Evolutionary conservation across 371 early-diverging fungal genomes (phyloP), one percentile per base, ranked within the genome.

Genomic region (Amoeboaphelidium protococcarum): DNA sequence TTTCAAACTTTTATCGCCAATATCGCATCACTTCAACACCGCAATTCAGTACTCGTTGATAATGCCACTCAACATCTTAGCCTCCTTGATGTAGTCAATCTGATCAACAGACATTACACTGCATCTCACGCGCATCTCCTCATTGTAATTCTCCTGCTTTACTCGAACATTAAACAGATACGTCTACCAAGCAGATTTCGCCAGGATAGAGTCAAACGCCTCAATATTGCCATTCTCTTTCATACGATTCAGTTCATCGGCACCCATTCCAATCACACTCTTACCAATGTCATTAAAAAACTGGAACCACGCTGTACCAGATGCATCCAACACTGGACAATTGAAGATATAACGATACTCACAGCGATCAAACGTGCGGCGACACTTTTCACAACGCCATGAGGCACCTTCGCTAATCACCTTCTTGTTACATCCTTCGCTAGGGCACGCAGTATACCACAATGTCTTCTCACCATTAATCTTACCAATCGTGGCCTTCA

Each of bases 331-430:
- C 42, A 26, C 21, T 45, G 16, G 41, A 1, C 1, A n/a, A 41
- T 13, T 25, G 12, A 42, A 21, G 40, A 37, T 48, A 49, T 54
- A 72, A 67, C 82, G 61, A 64, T 82, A 80, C 0, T 69, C 60
- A 3, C 88, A 88, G 0, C 56, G 57, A 1, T 68, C 68, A 52
- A 57, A 75, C 1, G 59, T 51, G 47, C 65, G 65, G 52, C 74
- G 64, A 59, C 95, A 94, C 55, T 84, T 88, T 51, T 90, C 92
- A 58, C 98, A 97, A 40, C 82, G 60, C 89, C 87, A 95, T 20
- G 53, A 47, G 10, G 45, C 61, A 3, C 49, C 58, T 23, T 74
- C 72, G 40, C 72, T 63, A 16, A 62, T 60, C 37, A 85, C 71
- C 71, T 94, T 95, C 63, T 92, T 94, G 54, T 69, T 78, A 59